Evolutionary conservation across 306 rosid species (phyloP).

Genomic region (Dalbergia cultrata): DNA sequence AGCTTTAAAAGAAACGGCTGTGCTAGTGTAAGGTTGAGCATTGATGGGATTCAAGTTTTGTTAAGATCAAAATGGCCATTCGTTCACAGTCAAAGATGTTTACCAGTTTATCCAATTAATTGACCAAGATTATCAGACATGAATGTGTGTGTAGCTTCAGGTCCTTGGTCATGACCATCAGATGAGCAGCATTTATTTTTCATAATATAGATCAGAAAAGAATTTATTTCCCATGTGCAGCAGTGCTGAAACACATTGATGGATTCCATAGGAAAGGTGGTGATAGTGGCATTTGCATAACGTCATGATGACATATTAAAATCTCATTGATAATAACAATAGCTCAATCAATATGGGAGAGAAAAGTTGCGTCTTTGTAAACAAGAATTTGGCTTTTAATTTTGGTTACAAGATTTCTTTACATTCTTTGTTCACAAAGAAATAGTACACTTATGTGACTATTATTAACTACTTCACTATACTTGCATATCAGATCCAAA

Average conservation of each 20-base stretch:
- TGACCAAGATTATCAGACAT: neutral
- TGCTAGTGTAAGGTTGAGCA: neutral
- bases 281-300: slow-evolving; percentile 20
- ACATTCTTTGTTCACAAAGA: slow-evolving; percentile 13
- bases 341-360: neutral
- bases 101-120: neutral
- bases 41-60: slow-evolving; percentile 33
- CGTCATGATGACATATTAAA: slow-evolving; percentile 41
- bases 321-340: neutral
- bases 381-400: neutral
- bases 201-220: slow-evolving; percentile 16
- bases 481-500: no score
- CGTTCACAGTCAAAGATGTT: slow-evolving; percentile 18
- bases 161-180: slow-evolving; percentile 39
- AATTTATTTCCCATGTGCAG: slow-evolving; percentile 49
- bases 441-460: neutral
- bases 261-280: slow-evolving; percentile 28
- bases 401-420: neutral
- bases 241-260: slow-evolving; percentile 40
- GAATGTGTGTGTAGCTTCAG: neutral
- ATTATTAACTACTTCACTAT: neutral
- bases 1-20: neutral
- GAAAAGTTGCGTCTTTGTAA: neutral
- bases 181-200: slow-evolving; percentile 44
- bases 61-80: slow-evolving; percentile 14